Evolutionary conservation across 345 rosid species (phyloP).

Genomic region (Atalantia buxifolia): DNA sequence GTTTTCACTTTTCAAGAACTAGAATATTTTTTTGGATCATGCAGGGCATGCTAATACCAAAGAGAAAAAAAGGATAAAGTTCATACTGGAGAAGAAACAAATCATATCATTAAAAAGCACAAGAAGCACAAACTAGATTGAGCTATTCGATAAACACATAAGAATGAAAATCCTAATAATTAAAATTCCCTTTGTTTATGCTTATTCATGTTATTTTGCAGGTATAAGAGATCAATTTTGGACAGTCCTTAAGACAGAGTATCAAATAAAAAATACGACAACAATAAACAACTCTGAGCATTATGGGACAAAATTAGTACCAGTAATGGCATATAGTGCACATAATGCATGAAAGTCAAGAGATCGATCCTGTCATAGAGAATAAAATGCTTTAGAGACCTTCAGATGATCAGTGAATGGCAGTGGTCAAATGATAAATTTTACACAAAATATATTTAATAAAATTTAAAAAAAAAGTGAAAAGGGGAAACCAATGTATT

Average conservation of each 20-base stretch:
- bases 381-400: conserved; percentile 18
- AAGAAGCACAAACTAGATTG: background rate
- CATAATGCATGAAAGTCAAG: conserved; percentile 55
- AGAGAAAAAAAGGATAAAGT: background rate
- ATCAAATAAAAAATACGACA: background rate
- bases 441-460: background rate
- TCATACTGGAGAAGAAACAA: background rate
- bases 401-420: conserved; percentile 1
- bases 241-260: conserved; percentile 1
- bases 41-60: background rate
- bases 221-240: background rate
- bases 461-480: background rate
- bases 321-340: conserved; percentile 61
- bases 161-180: background rate
- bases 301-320: conserved; percentile 24
- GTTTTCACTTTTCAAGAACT: background rate
- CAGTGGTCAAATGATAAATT: background rate
- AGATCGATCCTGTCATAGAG: conserved; percentile 47
- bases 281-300: background rate
- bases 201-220: background rate
- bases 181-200: background rate
- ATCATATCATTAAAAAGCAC: background rate
- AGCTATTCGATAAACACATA: background rate
- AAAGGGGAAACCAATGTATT: background rate
- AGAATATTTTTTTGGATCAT: background rate